phyloP scores from a whole-genome alignment of 1,139 yeast species.

The Candida sp. region DNA sequence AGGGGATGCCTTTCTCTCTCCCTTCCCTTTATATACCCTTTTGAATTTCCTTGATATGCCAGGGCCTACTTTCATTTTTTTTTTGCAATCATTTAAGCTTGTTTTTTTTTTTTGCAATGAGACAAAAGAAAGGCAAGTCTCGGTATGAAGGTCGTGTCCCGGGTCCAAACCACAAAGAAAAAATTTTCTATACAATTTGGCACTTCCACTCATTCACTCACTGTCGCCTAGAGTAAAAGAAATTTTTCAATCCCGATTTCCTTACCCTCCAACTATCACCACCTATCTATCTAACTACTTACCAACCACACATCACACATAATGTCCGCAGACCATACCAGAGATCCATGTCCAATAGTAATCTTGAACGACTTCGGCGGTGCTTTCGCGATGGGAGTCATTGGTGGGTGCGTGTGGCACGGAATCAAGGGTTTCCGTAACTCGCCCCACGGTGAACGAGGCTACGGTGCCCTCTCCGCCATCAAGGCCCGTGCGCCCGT shows the following conservation, averaged over 20 bases:
- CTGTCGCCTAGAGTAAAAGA: not conserved
- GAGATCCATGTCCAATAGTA: conserved; percentile 99
- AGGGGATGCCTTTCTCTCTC: too few relatives aligned
- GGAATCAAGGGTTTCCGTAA: conserved; percentile 99
- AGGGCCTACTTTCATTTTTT: too few relatives aligned
- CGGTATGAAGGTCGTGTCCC: not conserved
- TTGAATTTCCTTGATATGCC: not conserved
- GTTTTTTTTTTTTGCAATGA: not conserved
- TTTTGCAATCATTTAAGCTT: not conserved
- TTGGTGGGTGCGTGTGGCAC: conserved; percentile 99
- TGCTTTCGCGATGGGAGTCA: conserved; percentile 98
- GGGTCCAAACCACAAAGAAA: not conserved
- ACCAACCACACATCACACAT: not conserved
- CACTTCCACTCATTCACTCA: too few relatives aligned
- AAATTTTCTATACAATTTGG: not conserved
- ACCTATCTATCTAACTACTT: not conserved
- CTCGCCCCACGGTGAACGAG: conserved; percentile 96
- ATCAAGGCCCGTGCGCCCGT: conserved; percentile 98
- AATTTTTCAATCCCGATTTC: not conserved
- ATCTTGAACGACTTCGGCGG: conserved; percentile 98
- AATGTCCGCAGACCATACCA: conserved; percentile 95
- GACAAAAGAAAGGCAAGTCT: not conserved
- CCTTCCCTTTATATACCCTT: not conserved
- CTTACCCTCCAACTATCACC: too few relatives aligned
- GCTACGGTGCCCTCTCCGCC: conserved; percentile 88